Evolutionary conservation across 495 filamentous ascomycete genomes (phyloP).

Genomic region (Pyronema omphalodes): DNA sequence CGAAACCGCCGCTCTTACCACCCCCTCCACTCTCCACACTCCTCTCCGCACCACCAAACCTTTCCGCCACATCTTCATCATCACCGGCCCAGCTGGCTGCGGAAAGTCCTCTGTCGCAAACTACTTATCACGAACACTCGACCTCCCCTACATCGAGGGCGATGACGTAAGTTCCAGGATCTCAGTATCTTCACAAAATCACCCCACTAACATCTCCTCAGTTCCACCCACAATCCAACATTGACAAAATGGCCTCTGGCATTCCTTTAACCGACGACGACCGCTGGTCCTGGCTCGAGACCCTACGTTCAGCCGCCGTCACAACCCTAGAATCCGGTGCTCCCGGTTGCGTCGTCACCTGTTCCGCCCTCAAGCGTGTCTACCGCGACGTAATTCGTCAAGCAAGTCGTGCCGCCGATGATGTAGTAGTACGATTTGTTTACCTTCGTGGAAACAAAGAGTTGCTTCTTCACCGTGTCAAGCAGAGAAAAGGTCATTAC

Average conservation of each 20-base stretch:
- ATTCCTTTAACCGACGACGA: slow-evolving; percentile 84
- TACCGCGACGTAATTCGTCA: slow-evolving; percentile 95
- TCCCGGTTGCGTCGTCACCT: slow-evolving; percentile 79
- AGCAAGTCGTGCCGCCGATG: slow-evolving; percentile 40
- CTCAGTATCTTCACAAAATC: neutral
- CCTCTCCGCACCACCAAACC: slow-evolving; percentile 7
- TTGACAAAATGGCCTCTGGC: slow-evolving; percentile 82
- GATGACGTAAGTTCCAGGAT: slow-evolving; percentile 58
- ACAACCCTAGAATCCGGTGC: slow-evolving; percentile 38
- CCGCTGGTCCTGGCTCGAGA: slow-evolving; percentile 95
- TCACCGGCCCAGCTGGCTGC: slow-evolving; percentile 93
- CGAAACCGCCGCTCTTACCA: neutral
- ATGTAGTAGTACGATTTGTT: slow-evolving; percentile 75
- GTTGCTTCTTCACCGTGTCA: slow-evolving; percentile 55
- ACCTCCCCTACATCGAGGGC: slow-evolving; percentile 77
- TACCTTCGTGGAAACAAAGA: slow-evolving; percentile 67
- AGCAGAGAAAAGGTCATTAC: slow-evolving; percentile 53
- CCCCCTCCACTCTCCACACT: neutral
- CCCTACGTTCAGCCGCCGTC: slow-evolving; percentile 65
- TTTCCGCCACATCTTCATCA: slow-evolving; percentile 80
- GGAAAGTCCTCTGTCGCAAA: slow-evolving; percentile 89
- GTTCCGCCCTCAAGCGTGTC: slow-evolving; percentile 87
- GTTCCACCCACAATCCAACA: slow-evolving; percentile 73
- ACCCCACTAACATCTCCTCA: slow-evolving; percentile 24
- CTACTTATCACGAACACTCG: slow-evolving; percentile 49